phyloP scores from a whole-genome alignment of 2,329 filamentous ascomycete species.

The Apiospora rasikravindrae region DNA sequence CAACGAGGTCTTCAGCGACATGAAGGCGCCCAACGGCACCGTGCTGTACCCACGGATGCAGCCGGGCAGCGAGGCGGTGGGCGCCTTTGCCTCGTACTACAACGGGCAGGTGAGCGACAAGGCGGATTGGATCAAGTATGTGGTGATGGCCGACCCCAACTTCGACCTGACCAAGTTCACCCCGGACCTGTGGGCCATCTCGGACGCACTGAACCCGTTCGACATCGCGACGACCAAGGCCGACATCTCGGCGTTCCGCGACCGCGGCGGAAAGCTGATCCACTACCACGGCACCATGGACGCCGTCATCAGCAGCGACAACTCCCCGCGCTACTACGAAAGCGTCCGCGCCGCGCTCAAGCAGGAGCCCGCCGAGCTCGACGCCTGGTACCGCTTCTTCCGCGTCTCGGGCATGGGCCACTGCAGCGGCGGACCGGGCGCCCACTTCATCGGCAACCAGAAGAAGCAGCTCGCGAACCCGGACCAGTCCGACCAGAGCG shows the following conservation, averaged over 20 bases:
- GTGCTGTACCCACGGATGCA: conserved; percentile 57
- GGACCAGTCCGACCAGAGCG: neutral
- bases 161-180: conserved; percentile 30
- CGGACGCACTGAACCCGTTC: conserved; percentile 17
- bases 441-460: conserved; percentile 18
- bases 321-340: conserved; percentile 53
- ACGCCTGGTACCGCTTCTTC: conserved; percentile 56
- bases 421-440: conserved; percentile 1
- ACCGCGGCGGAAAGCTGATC: conserved; percentile 50
- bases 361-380: conserved; percentile 38
- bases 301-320: conserved; percentile 48
- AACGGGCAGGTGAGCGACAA: conserved; percentile 46
- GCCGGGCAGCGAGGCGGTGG: conserved; percentile 48
- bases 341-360: conserved; percentile 51
- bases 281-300: conserved; percentile 52
- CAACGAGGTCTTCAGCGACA: conserved; percentile 23
- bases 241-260: conserved; percentile 42
- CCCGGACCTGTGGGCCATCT: conserved; percentile 15
- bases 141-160: conserved; percentile 49
- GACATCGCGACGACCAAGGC: conserved; percentile 30
- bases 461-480: neutral
- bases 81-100: conserved; percentile 43
- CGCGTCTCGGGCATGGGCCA: conserved; percentile 55
- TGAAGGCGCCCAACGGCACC: conserved; percentile 36
- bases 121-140: conserved; percentile 54